Base-by-base conservation (phyloP, 371 early-diverging fungal species). In the Syncephalastrum racemosum region DNA sequence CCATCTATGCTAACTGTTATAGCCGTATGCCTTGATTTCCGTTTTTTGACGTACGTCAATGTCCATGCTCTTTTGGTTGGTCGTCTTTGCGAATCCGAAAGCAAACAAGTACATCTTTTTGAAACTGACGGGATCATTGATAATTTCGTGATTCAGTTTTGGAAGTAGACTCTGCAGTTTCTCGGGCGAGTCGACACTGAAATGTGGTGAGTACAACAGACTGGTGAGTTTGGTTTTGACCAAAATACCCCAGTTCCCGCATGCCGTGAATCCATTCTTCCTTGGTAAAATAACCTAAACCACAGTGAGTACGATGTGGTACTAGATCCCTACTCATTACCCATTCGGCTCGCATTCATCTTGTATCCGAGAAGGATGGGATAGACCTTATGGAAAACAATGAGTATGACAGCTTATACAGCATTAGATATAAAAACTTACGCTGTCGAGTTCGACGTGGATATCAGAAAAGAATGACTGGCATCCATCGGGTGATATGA, bases 1-100 rank as follows among this genome's bases (percentile, higher is more conserved):
- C 73, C 15, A 62, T 63, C 75, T 75, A 49, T 42, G 7, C 14
- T 0, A 6, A 19, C 23, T 14, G 25, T 31, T 23, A 42, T n/a
- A 10, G 1, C 22, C 15, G 1, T 16, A 18, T 50, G n/a, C 14
- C 19, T 13, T 13, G 20, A 13, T 18, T 15, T 10, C 41, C 23
- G 24, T 20, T 18, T 20, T 14, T 41, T 13, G 36, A 8, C 53
- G 61, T 65, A 75, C 70, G 43, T 75, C 76, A 7, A 70, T 57
- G 41, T 70, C 70, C 73, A 75, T 75, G 48, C 76, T 75, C 46
- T 72, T 75, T 47, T 75, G 76, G 13, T 60, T 59, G 2, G 56
- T 40, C 31, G 72, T 59, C 50, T 76, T 76, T 19, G 68, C 70
- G 49, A 63, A 72, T 18, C 61, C 60, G 41, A 70, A 76, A 10